A percentile compares a stretch with the other conserved stretches of the same genome.
Conservation (phyloP, 805 yeast species). For the Zygoascus biomembranicola region DNA sequence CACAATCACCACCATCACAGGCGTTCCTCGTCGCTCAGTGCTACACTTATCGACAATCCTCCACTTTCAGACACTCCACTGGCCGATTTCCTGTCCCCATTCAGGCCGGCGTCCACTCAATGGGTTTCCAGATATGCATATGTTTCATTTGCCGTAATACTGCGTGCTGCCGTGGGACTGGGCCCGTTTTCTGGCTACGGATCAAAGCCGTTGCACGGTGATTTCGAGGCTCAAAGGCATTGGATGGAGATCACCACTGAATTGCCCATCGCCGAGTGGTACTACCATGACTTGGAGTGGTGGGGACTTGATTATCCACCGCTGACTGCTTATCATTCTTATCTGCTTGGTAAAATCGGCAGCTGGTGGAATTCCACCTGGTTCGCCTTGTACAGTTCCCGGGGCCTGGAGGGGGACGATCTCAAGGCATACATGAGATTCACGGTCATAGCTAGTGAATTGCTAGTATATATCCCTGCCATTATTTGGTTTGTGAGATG, state of each 20-base stretch:
- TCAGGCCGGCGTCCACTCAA: constrained; percentile 74
- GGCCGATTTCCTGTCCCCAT: constrained; percentile 68
- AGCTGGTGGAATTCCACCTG: constrained; percentile 51
- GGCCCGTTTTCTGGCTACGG: constrained; percentile 77
- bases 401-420: constrained; percentile 63
- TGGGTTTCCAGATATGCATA: constrained; percentile 78
- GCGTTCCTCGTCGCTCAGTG: background rate
- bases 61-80: constrained; percentile 32
- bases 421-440: constrained; percentile 80
- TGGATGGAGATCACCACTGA: constrained; percentile 90
- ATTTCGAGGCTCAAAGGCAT: constrained; percentile 96
- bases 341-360: constrained; percentile 67
- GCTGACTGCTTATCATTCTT: constrained; percentile 88
- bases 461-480: constrained; percentile 69
- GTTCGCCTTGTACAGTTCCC: constrained; percentile 65
- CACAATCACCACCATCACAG: background rate
- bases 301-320: constrained; percentile 99
- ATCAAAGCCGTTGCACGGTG: constrained; percentile 80
- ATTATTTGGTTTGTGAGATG: constrained; percentile 62
- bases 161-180: constrained; percentile 77
- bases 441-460: constrained; percentile 69
- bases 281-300: constrained; percentile 76
- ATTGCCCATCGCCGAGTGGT: constrained; percentile 73
- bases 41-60: background rate
- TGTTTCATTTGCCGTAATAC: constrained; percentile 51